Evolutionary conservation across 2,329 filamentous ascomycete species (phyloP), one percentile per base, ranked within the genome.

Genomic region (Ascochyta pisi): DNA sequence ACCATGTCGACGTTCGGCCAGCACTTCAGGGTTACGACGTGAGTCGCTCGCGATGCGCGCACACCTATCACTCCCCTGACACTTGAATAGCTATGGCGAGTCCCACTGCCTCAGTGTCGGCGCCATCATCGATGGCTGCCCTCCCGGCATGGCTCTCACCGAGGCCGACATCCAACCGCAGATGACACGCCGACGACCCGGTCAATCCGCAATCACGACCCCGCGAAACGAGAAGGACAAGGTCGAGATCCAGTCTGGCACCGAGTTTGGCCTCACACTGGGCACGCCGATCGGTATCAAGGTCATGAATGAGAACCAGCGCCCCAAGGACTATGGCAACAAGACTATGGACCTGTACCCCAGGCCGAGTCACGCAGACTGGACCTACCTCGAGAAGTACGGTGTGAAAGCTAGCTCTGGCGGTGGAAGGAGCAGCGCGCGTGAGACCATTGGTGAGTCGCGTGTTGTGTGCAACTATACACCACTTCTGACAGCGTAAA

Each of bases 321-420:
- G 94, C 61, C 94, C 93, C 34, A 88, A 91, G 74, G 95, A 99
- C 81, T 98, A 98, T 78, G 90, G 90, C 53, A 86, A 87, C 78
- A 85, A 86, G 73, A 96, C 93, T 27, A 97, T 97, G 86, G 91
- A 98, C 77, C 80, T 87, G 60, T 98, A 89, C 83, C 95, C 95
- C 4, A 86, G 95, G 47, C 95, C 94, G 33, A 92, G 88, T 74
- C 95, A 98, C 78, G 94, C 95, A 57, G 94, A 98, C 79, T 97
- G 90, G 86, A 98, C 95, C 58, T 98, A 98, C 79, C 83, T 96
- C 58, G 91, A 96, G 77, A 98, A 98, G 81, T 99, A 99, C 76
- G 94, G 94, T 54, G 88, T 96, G 66, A 96, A 96, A 82, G 92
- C 95, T 34, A 91, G 87, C 74, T 92, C 88, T 59, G 94, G 95